Evolutionary conservation across 2,329 filamentous ascomycete genomes (phyloP), one percentile per base, ranked within the genome.

Genomic region (Alternaria panax): DNA sequence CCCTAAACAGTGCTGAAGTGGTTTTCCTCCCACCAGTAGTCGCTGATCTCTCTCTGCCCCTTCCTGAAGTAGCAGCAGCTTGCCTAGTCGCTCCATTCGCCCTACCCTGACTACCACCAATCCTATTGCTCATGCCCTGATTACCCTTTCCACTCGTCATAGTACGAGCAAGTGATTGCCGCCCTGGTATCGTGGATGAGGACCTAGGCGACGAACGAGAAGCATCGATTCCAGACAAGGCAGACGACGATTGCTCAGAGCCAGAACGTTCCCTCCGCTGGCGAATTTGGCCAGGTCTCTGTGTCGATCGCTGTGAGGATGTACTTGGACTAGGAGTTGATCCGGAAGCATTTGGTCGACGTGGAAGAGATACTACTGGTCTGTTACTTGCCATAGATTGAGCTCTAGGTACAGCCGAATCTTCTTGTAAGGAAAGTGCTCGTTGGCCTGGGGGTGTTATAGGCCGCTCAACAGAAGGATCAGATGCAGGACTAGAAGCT

Each of bases 1-100:
- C 71, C 11, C 65, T 66, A 30, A 67, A 66, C 7, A 74, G 41
- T n/a, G 58, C 63, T 4, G 73, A 76, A 7, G 62, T 74, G 4
- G 67, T 75, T 28, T 68, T 70, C 6, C 62, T 65, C 1, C 43
- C 51, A 30, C 16, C 28, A 14, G n/a, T 53, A 16, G 43, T 42
- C 16, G 20, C 51, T 11, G 24, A 30, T 41, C 27, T 58, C 20
- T n/a, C 28, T 24, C 51, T 32, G 14, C 36, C 57, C 38, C 43
- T 46, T 11, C 20, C 30, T 25, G 48, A 2, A 24, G 24, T 7
- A 36, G 0, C 12, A 40, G 30, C 8, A 32, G 28, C 25, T 27
- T 40, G 41, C 8, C 41, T 45, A 8, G 30, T 32, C 2, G 25
- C 4, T 30, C n/a, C 30, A 46, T 36, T 51, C 47, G 48, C 18